A percentile compares a stretch with the other conserved stretches of the same genome.
Evolutionary conservation across 306 rosid species (phyloP).

Genomic region (Hippophae gyantsensis): DNA sequence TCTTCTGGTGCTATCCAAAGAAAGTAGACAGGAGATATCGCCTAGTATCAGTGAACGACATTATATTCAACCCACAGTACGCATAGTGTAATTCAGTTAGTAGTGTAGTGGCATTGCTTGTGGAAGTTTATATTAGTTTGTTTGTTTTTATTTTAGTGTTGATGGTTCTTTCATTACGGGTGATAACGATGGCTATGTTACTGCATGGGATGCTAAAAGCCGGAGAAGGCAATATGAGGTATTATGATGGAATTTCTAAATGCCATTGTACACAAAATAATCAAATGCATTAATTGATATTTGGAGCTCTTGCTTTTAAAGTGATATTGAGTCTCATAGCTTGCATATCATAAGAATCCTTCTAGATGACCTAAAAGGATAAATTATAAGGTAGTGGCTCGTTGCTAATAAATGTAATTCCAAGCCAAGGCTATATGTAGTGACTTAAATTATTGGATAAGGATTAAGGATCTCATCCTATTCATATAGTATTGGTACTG

Average conservation of each 20-base stretch:
- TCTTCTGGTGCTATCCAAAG: slow-evolving; percentile 80
- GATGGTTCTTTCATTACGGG: slow-evolving; percentile 60
- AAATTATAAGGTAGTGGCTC: too few relatives aligned
- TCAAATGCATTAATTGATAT: not conserved
- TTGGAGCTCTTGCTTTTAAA: too few relatives aligned
- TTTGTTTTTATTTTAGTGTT: slow-evolving; percentile 32
- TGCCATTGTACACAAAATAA: not conserved
- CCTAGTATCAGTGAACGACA: slow-evolving; percentile 66
- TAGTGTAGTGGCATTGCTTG: slow-evolving; percentile 7
- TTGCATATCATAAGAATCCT: too few relatives aligned
- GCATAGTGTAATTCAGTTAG: slow-evolving; percentile 20
- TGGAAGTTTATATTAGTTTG: slow-evolving; percentile 14
- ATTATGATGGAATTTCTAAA: not conserved
- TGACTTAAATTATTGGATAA: too few relatives aligned
- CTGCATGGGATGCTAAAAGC: slow-evolving; percentile 60
- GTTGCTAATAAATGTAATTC: too few relatives aligned
- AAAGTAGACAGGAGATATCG: slow-evolving; percentile 47
- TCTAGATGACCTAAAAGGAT: too few relatives aligned
- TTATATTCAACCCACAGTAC: slow-evolving; percentile 72
- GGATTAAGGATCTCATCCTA: too few relatives aligned
- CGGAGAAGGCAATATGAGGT: slow-evolving; percentile 62
- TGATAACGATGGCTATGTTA: slow-evolving; percentile 64
- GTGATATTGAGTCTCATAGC: too few relatives aligned
- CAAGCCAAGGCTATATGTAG: too few relatives aligned
- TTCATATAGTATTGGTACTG: too few relatives aligned